Evolutionary conservation across 768 basidiomycete genomes (phyloP).

Genomic region (Tricholoma furcatifolium): DNA sequence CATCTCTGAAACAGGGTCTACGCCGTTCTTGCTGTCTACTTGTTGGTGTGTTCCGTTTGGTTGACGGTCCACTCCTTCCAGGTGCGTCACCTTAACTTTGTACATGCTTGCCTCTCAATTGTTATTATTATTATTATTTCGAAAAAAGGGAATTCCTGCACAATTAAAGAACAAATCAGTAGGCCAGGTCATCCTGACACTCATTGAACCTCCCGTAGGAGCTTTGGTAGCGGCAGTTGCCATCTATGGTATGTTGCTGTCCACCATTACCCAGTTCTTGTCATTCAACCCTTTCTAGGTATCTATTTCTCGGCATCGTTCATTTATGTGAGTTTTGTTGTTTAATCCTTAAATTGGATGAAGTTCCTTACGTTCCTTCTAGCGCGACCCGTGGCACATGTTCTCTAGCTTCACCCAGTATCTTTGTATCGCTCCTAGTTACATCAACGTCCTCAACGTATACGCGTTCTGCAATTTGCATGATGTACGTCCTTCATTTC

Average conservation of each 20-base stretch:
- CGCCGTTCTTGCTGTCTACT: constrained; percentile 78
- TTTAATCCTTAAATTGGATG: not conserved
- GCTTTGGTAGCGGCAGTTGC: constrained; percentile 83
- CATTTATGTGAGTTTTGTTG: constrained; percentile 64
- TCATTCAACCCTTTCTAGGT: constrained; percentile 32
- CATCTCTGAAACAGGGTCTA: constrained; percentile 60
- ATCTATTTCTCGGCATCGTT: constrained; percentile 85
- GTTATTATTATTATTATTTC: not conserved
- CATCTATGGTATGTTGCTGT: constrained; percentile 65
- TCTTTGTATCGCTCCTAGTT: constrained; percentile 85
- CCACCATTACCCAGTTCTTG: not conserved
- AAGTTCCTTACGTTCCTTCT: not conserved
- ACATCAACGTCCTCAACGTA: constrained; percentile 93
- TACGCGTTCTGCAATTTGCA: constrained; percentile 98
- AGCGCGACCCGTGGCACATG: constrained; percentile 99
- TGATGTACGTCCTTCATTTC: constrained; percentile 50
- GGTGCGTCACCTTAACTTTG: constrained; percentile 35
- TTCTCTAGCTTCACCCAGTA: constrained; percentile 93
- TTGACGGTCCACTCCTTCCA: constrained; percentile 78
- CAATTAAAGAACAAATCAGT: constrained; percentile 48
- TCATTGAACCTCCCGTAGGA: constrained; percentile 77
- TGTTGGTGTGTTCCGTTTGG: constrained; percentile 85
- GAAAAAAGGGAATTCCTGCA: constrained; percentile 49
- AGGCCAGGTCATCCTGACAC: constrained; percentile 49
- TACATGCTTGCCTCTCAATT: not conserved